These are phyloP conservation scores for Diaporthe vexans DNA, from an alignment of 2,329 filamentous ascomycete species.

Conservation along the genomic window DNA sequence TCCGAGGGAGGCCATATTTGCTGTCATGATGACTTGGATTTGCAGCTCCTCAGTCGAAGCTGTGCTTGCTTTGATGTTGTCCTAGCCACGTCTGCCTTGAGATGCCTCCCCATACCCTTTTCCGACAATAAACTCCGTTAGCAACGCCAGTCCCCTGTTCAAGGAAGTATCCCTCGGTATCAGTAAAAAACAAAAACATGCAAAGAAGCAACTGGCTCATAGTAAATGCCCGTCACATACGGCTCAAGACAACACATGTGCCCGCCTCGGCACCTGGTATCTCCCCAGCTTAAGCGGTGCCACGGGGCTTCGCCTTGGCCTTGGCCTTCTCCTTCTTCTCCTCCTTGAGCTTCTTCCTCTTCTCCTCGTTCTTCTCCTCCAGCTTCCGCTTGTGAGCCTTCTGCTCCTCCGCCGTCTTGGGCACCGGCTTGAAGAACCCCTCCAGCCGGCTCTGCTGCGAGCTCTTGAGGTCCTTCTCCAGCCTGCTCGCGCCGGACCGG, in stretches of 20 bases:
- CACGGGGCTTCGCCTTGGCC: conserved; percentile 87
- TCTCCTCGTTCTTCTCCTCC: conserved; percentile 90
- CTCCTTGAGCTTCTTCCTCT: conserved; percentile 95
- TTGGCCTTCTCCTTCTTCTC: conserved; percentile 97
- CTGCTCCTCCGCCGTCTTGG: conserved; percentile 90
- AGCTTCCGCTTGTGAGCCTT: conserved; percentile 90
- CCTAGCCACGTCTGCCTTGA: background rate
- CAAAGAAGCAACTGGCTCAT: conserved; percentile 8
- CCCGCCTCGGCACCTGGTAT: background rate
- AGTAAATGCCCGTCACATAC: background rate
- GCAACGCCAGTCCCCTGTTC: conserved; percentile 36
- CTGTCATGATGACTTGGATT: background rate
- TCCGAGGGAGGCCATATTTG: background rate
- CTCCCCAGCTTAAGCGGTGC: conserved; percentile 58
- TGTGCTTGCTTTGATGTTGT: background rate
- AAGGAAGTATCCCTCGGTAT: conserved; percentile 35
- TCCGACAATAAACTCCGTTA: conserved; percentile 36
- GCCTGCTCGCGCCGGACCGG: conserved; percentile 79
- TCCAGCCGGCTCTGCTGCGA: conserved; percentile 92
- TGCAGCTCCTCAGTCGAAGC: background rate
- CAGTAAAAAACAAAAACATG: conserved; percentile 2
- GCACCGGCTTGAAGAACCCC: conserved; percentile 95
- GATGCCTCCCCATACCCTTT: conserved; percentile 18
- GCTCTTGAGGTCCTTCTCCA: conserved; percentile 92
- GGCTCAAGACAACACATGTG: conserved; percentile 11